A percentile compares a stretch with the other conserved stretches of the same genome.
Conservation (phyloP, 140 eudicot genomes). For the Ambrosia hybrid region DNA sequence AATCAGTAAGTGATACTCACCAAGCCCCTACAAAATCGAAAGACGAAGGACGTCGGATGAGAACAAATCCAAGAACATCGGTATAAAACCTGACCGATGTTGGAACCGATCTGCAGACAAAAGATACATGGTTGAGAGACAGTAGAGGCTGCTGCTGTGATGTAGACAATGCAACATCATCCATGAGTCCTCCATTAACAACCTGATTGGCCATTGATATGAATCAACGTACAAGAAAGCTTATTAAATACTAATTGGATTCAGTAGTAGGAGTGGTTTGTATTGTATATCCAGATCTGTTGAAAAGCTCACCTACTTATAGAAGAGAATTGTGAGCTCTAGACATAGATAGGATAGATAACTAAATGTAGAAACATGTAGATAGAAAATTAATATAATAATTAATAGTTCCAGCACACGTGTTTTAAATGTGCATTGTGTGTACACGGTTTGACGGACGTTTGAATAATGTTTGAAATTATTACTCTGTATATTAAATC, state of each 20-base stretch:
- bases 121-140: conserved; percentile 66
- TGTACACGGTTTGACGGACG: not conserved
- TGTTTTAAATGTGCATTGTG: not conserved
- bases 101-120: conserved; percentile 49
- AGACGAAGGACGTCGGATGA: conserved; percentile 65
- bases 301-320: conserved; percentile 12
- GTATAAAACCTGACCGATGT: conserved; percentile 53
- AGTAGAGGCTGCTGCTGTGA: conserved; percentile 40
- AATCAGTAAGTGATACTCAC: conserved; percentile 20
- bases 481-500: no score
- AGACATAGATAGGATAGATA: not conserved
- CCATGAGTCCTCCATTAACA: not conserved
- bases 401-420: not conserved
- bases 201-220: conserved; percentile 16
- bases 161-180: not conserved
- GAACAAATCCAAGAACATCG: conserved; percentile 55
- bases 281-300: not conserved
- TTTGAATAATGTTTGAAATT: no score
- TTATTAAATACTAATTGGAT: not conserved
- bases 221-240: not conserved
- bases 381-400: not conserved
- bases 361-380: not conserved
- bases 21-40: conserved; percentile 87
- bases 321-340: not conserved
- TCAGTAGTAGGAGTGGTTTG: not conserved